Base-by-base conservation (phyloP, 2,329 filamentous ascomycete species). In the Colletotrichum sojae region DNA sequence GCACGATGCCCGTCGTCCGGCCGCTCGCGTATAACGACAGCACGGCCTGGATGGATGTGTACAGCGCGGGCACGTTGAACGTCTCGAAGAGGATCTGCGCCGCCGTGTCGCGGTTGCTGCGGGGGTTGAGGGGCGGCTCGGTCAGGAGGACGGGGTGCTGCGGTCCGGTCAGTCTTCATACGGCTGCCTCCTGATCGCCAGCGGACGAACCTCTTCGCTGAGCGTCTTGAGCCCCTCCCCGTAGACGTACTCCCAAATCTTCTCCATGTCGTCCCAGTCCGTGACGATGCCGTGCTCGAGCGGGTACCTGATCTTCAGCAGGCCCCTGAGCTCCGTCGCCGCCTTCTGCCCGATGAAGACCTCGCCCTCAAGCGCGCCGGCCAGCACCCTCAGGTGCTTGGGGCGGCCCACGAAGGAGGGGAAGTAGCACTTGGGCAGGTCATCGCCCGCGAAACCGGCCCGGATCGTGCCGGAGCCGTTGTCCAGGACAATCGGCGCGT, bases 201-300 rank as follows among this genome's bases (percentile, higher is more conserved):
- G 31, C 31, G 31, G 67, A 67, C 66, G 16, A 56, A 95, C 93
- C 88, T 99, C 96, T 87, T 99, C 96, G 81, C 95, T 98, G 78
- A 98, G 87, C 57, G 95, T 97, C 85, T 98, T 98, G 76, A 99
- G 82, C 72, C 97, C 96, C 78, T 98, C 95, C 67, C 93, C 93
- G 80, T 98, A 99, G 61, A 99, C 94, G 78, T 97, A 96, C 76
- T 97, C 93, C 96, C 96, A 99, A 83, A 99, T 99, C 84, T 94
- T 91, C 85, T 99, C 96, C 96, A 99, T 99, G 78, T 99, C 96
- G 79, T 98, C 96, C 96, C 96, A 99, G 82, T 99, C 94, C 74
- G 96, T 99, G 72, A 99, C 96, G 76, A 99, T 97, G 75, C 96
- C 96, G 80, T 99, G 96, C 83, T 98, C 96, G 63, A 99, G 85